phyloP scores from a whole-genome alignment of 306 rosid genomes.

The Trifolium repens region DNA sequence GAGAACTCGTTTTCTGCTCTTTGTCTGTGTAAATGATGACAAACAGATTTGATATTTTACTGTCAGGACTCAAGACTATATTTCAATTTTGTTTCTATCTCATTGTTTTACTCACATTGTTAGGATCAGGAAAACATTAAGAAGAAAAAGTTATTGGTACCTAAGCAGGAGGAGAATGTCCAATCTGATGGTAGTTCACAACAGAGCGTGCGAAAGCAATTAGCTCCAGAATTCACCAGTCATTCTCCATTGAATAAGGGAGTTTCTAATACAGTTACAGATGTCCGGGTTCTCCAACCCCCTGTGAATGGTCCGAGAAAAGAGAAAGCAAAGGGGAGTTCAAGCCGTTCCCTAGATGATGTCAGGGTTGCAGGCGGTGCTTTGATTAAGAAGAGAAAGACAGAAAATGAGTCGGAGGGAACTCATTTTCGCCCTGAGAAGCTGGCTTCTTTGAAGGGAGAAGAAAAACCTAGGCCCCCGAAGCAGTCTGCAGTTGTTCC shows the following conservation, averaged over 20 bases:
- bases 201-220: conserved; percentile 58
- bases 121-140: conserved; percentile 77
- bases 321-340: conserved; percentile 72
- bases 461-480: conserved; percentile 58
- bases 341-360: conserved; percentile 62
- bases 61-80: conserved; percentile 1
- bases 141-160: conserved; percentile 69
- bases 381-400: conserved; percentile 70
- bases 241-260: conserved; percentile 58
- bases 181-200: conserved; percentile 57
- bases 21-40: conserved; percentile 10
- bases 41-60: conserved; percentile 29
- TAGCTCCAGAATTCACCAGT: conserved; percentile 62
- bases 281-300: conserved; percentile 53
- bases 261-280: conserved; percentile 48
- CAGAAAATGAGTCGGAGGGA: conserved; percentile 64
- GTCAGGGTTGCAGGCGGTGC: conserved; percentile 56
- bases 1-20: conserved; percentile 13
- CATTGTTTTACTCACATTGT: conserved; percentile 34
- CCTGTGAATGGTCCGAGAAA: conserved; percentile 55
- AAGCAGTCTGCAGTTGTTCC: conserved; percentile 66
- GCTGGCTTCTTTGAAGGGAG: conserved; percentile 56
- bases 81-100: conserved; percentile 23
- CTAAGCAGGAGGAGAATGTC: conserved; percentile 63
- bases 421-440: conserved; percentile 58